Evolutionary conservation across 169 alveolate species (phyloP).

Genomic region (Cryptosporidium xiaoi): DNA sequence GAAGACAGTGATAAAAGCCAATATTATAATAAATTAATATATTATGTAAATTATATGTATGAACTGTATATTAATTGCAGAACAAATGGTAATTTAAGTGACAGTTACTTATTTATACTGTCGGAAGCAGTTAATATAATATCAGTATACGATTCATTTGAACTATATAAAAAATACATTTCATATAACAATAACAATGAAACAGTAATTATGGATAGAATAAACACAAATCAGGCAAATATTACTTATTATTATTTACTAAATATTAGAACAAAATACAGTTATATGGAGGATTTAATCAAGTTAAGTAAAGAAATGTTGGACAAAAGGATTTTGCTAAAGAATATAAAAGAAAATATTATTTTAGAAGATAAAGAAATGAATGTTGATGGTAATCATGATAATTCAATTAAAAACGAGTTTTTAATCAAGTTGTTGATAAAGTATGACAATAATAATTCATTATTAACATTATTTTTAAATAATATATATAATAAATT

Average conservation of each 20-base stretch:
- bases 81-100: neutral
- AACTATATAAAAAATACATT: slow-evolving; percentile 5
- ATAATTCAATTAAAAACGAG: slow-evolving; percentile 24
- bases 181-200: slow-evolving; percentile 7
- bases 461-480: slow-evolving; percentile 72
- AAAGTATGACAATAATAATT: slow-evolving; percentile 43
- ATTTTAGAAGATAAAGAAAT: neutral
- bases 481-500: slow-evolving; percentile 73
- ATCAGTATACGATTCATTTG: slow-evolving; percentile 31
- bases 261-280: slow-evolving; percentile 6
- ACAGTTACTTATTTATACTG: neutral
- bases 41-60: slow-evolving; percentile 5
- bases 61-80: neutral
- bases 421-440: slow-evolving; percentile 70
- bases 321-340: slow-evolving; percentile 11
- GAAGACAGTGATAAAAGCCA: too few species aligned
- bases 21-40: neutral
- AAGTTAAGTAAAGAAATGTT: neutral
- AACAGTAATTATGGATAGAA: slow-evolving; percentile 29
- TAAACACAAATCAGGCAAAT: slow-evolving; percentile 43
- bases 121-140: neutral
- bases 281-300: neutral
- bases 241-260: slow-evolving; percentile 22
- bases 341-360: slow-evolving; percentile 69
- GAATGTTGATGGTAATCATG: neutral